Evolutionary conservation across 73 alveolate species (phyloP).

Genomic region (Paramecium bursaria): DNA sequence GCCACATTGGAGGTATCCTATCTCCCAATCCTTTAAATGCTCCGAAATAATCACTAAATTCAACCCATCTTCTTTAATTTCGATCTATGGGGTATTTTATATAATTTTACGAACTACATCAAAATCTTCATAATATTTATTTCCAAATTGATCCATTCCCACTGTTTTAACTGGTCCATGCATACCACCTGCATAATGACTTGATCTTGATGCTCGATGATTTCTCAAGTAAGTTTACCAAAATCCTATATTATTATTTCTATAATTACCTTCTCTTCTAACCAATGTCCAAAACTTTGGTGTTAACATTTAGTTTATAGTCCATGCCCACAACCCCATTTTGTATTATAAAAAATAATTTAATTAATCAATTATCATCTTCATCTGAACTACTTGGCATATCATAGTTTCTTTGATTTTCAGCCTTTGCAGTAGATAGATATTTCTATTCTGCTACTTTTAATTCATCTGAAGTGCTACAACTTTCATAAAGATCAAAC

Average conservation of each 20-base stretch:
- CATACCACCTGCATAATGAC: slow-evolving; percentile 68
- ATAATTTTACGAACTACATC: slow-evolving; percentile 64
- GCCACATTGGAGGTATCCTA: slow-evolving; percentile 68
- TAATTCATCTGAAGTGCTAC: slow-evolving; percentile 59
- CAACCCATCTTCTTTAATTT: slow-evolving; percentile 72
- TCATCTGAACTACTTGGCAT: slow-evolving; percentile 60
- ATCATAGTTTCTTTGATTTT: slow-evolving; percentile 23
- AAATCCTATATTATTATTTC: neutral
- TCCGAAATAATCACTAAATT: slow-evolving; percentile 64
- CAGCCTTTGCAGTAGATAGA: slow-evolving; percentile 4
- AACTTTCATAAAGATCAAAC: slow-evolving; percentile 70
- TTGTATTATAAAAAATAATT: no score
- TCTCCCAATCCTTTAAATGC: slow-evolving; percentile 64
- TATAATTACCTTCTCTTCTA: slow-evolving; percentile 65
- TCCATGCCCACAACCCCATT: slow-evolving; percentile 74
- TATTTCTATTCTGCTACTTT: slow-evolving; percentile 58
- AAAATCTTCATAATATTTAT: slow-evolving; percentile 70
- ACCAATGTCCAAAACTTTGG: slow-evolving; percentile 66
- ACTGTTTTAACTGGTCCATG: slow-evolving; percentile 64
- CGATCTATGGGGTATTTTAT: slow-evolving; percentile 6
- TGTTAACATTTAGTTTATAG: slow-evolving; percentile 66
- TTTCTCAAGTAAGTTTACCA: slow-evolving; percentile 64
- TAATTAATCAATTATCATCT: no score
- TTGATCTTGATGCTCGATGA: slow-evolving; percentile 70
- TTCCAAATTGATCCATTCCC: slow-evolving; percentile 67